Evolutionary conservation across 2,329 filamentous ascomycete species (phyloP), one percentile per base, ranked within the genome.

Genomic region (Sclerotinia nivalis): DNA sequence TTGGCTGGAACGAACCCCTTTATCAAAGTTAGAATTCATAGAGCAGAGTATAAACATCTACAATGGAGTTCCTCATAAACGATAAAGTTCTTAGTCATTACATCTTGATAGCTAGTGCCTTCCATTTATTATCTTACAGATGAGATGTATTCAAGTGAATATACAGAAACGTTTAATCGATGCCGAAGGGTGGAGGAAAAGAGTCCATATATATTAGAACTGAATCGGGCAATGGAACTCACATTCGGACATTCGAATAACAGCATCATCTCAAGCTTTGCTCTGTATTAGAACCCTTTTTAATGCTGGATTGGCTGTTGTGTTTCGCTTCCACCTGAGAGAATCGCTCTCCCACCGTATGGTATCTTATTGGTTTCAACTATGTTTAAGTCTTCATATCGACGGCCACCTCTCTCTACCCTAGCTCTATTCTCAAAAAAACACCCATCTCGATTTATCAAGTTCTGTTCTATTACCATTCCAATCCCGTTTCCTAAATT

Each of bases 1-100:
- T 37, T 34, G 34, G 55, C 37, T 43, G 13, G 28, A 50, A 18
- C 61, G 37, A 64, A n/a, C 61, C 61, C 61, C 61, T 64, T 64
- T 64, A 62, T 37, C 28, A 50, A 20, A n/a, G n/a, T 37, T 31
- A 58, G 22, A 22, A 37, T 58, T 34, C 40, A 13, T 37, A 58
- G 31, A 58, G 37, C 31, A 43, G 37, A 40, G 37, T 40, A 9
- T 40, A 31, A 40, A 7, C 7, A 15, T 25, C 5, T 9, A 40
- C 13, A 58, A 4, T 9, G 37, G n/a, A 13, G 6, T 40, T 34
- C 4, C 31, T 55, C 4, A 20, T 20, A 18, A 15, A 8, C 9
- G 4, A 55, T n/a, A 50, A 47, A 50, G 49, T 7, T 50, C 8
- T 25, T 10, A 25, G 49, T 25, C n/a, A 49, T 10, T 50, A n/a